Percentiles rank a stretch among this genome's conserved stretches.
Evolutionary conservation across 495 filamentous ascomycete species (phyloP).

Genomic region (Staphylotrichum tortipilum): DNA sequence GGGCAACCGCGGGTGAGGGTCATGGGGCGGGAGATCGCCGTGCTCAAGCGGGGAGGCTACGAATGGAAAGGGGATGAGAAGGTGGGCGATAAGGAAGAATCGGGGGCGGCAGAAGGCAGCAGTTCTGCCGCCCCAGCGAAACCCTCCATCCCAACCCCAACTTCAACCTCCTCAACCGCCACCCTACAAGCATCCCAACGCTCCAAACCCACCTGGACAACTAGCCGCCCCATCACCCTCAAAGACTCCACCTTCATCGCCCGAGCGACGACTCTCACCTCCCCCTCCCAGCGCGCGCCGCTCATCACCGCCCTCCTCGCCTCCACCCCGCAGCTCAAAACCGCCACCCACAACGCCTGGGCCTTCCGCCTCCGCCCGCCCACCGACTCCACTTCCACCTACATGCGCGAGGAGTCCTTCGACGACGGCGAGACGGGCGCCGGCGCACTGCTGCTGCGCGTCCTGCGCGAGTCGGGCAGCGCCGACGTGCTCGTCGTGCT

Average conservation of each 20-base stretch:
- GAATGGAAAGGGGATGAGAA: constrained; percentile 46
- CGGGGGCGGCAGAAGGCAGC: constrained; percentile 2
- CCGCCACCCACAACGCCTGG: constrained; percentile 47
- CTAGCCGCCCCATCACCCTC: constrained; percentile 33
- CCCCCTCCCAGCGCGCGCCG: constrained; percentile 26
- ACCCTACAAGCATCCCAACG: constrained; percentile 3
- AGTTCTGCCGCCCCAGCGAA: constrained; percentile 5
- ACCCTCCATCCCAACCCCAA: too few species aligned
- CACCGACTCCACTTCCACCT: constrained; percentile 11
- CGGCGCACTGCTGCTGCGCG: constrained; percentile 66
- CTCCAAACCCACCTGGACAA: constrained; percentile 24
- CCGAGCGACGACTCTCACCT: constrained; percentile 33
- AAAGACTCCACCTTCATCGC: constrained; percentile 46
- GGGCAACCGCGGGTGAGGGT: constrained; percentile 64
- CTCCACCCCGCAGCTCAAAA: constrained; percentile 32
- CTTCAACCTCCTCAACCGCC: constrained; percentile 4
- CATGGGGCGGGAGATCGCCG: constrained; percentile 61
- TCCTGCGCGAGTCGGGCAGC: constrained; percentile 73
- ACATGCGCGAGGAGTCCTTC: constrained; percentile 69
- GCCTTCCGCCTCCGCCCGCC: constrained; percentile 33
- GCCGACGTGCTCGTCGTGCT: constrained; percentile 82
- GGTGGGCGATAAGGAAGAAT: constrained; percentile 22
- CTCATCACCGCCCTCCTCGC: constrained; percentile 34
- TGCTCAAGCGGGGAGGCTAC: constrained; percentile 72
- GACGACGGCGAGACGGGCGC: constrained; percentile 91